Conservation (phyloP, 1,284 basidiomycete species). For the Phellopilus nigrolimitatus region DNA sequence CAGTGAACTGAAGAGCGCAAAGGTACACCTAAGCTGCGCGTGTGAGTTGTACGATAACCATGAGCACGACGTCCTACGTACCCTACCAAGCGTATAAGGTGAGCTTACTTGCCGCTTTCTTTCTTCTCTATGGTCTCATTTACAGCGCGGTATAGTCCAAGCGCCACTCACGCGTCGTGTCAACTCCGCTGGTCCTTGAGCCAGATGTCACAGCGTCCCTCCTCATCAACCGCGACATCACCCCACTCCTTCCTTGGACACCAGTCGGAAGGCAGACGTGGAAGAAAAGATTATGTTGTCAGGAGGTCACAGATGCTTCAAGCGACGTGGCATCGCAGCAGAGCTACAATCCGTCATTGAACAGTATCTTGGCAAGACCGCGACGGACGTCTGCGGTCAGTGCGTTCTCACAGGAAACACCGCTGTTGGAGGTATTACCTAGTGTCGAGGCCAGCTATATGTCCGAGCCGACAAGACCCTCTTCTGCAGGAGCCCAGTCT, state of each 20-base stretch:
- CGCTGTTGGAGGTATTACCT: not conserved
- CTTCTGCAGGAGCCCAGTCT: not conserved
- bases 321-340: not conserved
- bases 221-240: conserved; percentile 22
- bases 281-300: not conserved
- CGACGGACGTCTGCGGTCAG: not conserved
- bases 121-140: conserved; percentile 13
- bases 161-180: conserved; percentile 57
- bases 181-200: conserved; percentile 32
- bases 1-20: too few relatives aligned
- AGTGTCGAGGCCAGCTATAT: not conserved
- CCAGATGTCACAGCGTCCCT: conserved; percentile 29
- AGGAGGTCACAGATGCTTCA: not conserved
- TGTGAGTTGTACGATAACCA: not conserved
- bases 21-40: too few relatives aligned
- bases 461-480: not conserved
- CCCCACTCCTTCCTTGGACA: conserved; percentile 15
- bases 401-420: not conserved
- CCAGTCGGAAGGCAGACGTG: not conserved
- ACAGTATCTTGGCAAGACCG: not conserved
- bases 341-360: not conserved
- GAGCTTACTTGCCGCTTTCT: conserved; percentile 22
- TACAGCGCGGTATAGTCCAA: conserved; percentile 47
- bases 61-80: conserved; percentile 33
- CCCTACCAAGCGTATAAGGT: conserved; percentile 76